Evolutionary conservation across 495 filamentous ascomycete species (phyloP), one percentile per base, ranked within the genome.

Genomic region (Saxophila tyrrhenica): DNA sequence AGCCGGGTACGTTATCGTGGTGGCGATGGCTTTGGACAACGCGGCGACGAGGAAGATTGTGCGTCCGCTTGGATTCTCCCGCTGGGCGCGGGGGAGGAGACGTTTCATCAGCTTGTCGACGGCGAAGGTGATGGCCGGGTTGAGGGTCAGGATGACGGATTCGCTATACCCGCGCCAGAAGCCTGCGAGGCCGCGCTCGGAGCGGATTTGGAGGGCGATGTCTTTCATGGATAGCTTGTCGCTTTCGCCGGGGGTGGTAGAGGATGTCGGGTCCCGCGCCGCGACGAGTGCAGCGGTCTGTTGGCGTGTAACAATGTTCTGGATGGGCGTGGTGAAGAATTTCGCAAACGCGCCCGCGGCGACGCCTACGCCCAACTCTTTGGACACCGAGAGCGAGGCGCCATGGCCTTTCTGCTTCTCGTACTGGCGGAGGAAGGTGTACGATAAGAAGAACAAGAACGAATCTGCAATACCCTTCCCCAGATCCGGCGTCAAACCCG

Each of bases 151-250:
- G 48, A 94, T 74, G 48, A 92, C 66, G 24, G 77, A 79, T 0
- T 89, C 89, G 13, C 84, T 85, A 68, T 95, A 95, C 2, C 91
- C 91, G 0, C 88, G 86, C 90, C 91, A 95, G 59, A 95, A 86
- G 0, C 89, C 89, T 20, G 64, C 61, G 8, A 91, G 49, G 0
- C 89, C 91, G 61, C 86, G 84, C 63, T 92, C 86, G 1, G 68
- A 53, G 11, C 71, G 67, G 48, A 95, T 91, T 38, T 78, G 71
- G 1, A 69, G 65, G 17, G 83, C 75, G 42, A 87, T 87, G 22
- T 83, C 74, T 2, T 70, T 66, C 1, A 82, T 77, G 19, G 70
- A 77, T 0, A 65, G 57, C 15, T 66, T 61, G 42, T 62, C 38
- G 9, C 55, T 58, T n/a, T 47, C 16, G 22, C 44, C 21, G 16